phyloP scores from a whole-genome alignment of 2,329 filamentous ascomycete genomes.

The Hirsutella minnesotensis region DNA sequence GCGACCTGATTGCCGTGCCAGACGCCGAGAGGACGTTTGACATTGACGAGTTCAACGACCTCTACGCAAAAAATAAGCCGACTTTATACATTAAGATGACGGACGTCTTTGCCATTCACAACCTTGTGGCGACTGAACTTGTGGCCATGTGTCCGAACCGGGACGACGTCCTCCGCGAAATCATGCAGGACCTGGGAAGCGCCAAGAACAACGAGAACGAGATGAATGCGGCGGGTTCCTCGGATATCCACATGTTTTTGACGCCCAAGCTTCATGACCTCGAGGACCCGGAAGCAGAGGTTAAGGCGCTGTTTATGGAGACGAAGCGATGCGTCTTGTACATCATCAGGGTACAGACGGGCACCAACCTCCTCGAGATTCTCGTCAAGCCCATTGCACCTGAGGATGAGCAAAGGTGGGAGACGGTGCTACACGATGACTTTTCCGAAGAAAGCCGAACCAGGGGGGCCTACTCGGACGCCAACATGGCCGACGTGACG shows the following conservation, averaged over 20 bases:
- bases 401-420: constrained; percentile 88
- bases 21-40: constrained; percentile 89
- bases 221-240: constrained; percentile 73
- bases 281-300: constrained; percentile 83
- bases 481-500: constrained; percentile 80
- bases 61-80: constrained; percentile 92
- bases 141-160: constrained; percentile 63
- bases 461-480: constrained; percentile 79
- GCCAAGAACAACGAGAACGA: constrained; percentile 95
- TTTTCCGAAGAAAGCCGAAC: constrained; percentile 54
- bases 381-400: constrained; percentile 77
- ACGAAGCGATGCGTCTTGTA: constrained; percentile 95
- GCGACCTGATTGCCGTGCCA: constrained; percentile 67
- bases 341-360: constrained; percentile 92
- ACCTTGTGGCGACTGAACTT: constrained; percentile 70
- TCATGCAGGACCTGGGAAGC: constrained; percentile 86
- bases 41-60: constrained; percentile 97
- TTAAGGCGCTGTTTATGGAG: constrained; percentile 93
- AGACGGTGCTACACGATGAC: constrained; percentile 69
- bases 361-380: constrained; percentile 86
- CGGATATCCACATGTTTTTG: constrained; percentile 82
- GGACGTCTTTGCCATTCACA: constrained; percentile 94
- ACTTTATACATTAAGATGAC: constrained; percentile 99
- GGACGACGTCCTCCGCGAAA: constrained; percentile 82
- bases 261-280: constrained; percentile 82